Base-by-base conservation (phyloP, 2,329 filamentous ascomycete genomes). In the Cordyceps pruinosa region DNA sequence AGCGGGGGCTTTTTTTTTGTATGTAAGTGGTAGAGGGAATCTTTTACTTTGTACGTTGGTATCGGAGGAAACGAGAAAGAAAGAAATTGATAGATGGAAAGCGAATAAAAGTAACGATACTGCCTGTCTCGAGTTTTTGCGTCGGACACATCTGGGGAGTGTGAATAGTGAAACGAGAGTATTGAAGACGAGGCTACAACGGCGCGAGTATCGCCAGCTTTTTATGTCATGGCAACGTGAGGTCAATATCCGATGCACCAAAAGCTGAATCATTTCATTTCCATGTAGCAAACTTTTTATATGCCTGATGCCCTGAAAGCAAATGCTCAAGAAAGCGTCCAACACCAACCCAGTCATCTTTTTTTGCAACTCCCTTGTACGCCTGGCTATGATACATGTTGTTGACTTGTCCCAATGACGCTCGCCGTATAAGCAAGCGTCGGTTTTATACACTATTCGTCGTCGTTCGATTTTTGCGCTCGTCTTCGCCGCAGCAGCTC, bases 401-500 rank as follows among this genome's bases (percentile, higher is more conserved):
- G 15, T 37, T n/a, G 7, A 17, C 10, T 21, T 25, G 34, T 25
- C 23, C 13, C 7, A 23, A 41, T 28, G 26, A 19, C 9, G 3
- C 15, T 51, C 8, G 10, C 21, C 19, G 8, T 44, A 5, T 34
- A 7, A 19, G 4, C 6, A 17, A 17, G 10, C n/a, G 5, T 21
- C 19, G 12, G 12, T 21, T 26, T 23, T 30, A 12, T 34, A 44
- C 19, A 23, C 25, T 63, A 70, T 19, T 69, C 65, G 45, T 66
- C 68, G 4, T 58, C 64, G 28, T 70, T 65, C 25, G 62, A 66
- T 9, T 61, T 64, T 6, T 62, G 61, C 1, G 69, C 65, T 60
- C 73, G 78, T 57, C 81, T 72, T 60, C 81, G 71, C 45, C 79
- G 72, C 41, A 89, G 69, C 15, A 90, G 65, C 66, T 88, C 82